Evolutionary conservation across 257 asterid species (phyloP), one percentile per base, ranked within the genome.

Genomic region (Fraxinus excelsior): DNA sequence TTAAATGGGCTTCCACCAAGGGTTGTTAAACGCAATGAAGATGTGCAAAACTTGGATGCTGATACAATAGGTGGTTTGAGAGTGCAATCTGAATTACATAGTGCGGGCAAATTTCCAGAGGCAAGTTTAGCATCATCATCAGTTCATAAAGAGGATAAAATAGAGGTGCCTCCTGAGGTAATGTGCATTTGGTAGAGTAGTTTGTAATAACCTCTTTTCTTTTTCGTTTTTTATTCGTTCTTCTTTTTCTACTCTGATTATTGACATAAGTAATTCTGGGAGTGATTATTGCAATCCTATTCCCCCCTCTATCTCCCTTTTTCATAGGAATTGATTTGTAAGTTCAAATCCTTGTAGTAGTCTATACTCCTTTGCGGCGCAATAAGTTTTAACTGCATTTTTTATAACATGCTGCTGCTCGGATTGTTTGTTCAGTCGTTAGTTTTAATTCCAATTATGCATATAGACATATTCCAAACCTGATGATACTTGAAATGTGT

Each of bases 121-220:
- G 79, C 88, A 60, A 82, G 75, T 66, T 72, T 83, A 76, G 81
- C 84, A 32, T 31, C 85, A 67, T 44, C 78, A 51, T 78, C 89
- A 28, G 80, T 76, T 79, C 75, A 78, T 40, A 69, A 66, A 78
- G 89, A 82, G 70, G 97, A 89, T 84, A 94, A 90, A 40, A 87
- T 85, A 56, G 90, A 82, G 79, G 91, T 90, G 81, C 97, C 97
- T 74, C 97, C 97, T 40, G 98, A 90, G 98, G 98, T 94, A 90
- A 44, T 71, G 40, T 44, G 74, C 46, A 76, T 81, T 73, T 72
- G 25, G 44, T 10, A 72, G 56, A 58, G 65, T 71, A 64, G 74
- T 32, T 72, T 66, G 35, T 10, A 8, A 79, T 80, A 49, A 42
- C 71, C 72, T 46, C 16, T 73, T 11, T 21, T 82, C 74, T 66